A percentile compares a stretch with the other conserved stretches of the same genome.
phyloP scores from a whole-genome alignment of 2,329 filamentous ascomycete species.

The Pyricularia pennisetigena region DNA sequence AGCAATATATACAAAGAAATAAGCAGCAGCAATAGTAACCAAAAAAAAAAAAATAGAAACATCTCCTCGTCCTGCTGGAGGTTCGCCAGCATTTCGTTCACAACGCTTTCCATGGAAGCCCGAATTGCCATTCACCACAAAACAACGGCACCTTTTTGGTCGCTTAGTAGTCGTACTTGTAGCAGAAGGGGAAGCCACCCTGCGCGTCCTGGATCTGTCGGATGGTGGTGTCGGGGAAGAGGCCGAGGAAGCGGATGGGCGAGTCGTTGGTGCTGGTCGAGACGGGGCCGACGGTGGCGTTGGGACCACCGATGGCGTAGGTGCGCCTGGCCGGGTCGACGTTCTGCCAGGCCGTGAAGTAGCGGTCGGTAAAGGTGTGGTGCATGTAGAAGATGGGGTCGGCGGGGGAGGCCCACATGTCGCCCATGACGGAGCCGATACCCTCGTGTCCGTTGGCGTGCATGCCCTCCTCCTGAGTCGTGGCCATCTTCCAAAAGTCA shows the following conservation, averaged over 20 bases:
- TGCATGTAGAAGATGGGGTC: constrained; percentile 3
- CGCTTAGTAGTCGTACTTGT: background rate
- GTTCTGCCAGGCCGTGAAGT: constrained; percentile 1
- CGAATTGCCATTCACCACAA: too few relatives aligned
- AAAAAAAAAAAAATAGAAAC: too few relatives aligned
- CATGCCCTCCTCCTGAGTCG: background rate
- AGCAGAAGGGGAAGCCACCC: constrained; percentile 2
- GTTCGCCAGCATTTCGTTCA: too few relatives aligned
- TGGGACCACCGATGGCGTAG: background rate
- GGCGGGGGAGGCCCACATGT: constrained; percentile 1
- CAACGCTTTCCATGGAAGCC: too few relatives aligned
- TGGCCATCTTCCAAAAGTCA: constrained; percentile 1
- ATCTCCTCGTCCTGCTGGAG: too few relatives aligned
- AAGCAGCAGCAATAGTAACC: too few relatives aligned
- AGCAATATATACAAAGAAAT: too few relatives aligned
- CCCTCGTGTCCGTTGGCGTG: background rate
- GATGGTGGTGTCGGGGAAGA: constrained; percentile 1
- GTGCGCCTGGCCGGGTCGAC: background rate
- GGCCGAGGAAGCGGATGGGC: background rate
- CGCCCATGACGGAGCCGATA: background rate
- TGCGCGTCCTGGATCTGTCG: background rate
- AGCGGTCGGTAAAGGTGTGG: background rate
- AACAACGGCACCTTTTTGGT: too few relatives aligned
- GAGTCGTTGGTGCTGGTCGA: background rate
- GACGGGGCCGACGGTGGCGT: background rate